These are phyloP conservation scores for Hylodesmum podocarpum DNA, from an alignment of 306 rosid species.

Conservation along the genomic window DNA sequence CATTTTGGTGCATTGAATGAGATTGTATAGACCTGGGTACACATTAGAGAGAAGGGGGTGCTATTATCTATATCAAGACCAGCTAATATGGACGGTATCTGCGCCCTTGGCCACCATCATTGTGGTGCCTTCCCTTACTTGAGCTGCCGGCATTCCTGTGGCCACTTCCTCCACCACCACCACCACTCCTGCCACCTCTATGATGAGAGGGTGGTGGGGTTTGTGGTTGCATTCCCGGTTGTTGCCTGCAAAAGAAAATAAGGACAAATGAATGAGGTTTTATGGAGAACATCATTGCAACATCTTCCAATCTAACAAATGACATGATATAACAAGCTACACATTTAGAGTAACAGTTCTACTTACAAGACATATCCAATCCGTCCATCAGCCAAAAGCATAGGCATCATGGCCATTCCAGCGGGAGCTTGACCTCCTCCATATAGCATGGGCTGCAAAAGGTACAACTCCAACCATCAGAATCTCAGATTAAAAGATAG, in stretches of 20 bases:
- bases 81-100: constrained; percentile 83
- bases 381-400: constrained; percentile 93
- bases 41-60: constrained; percentile 5
- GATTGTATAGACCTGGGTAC: neutral
- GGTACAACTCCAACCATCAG: constrained; percentile 27
- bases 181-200: constrained; percentile 59
- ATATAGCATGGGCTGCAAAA: constrained; percentile 78
- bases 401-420: constrained; percentile 98
- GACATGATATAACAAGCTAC: neutral
- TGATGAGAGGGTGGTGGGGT: constrained; percentile 56
- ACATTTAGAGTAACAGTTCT: constrained; percentile 2
- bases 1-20: constrained; percentile 9
- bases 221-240: constrained; percentile 64
- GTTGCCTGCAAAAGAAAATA: constrained; percentile 72
- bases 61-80: neutral
- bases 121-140: constrained; percentile 64
- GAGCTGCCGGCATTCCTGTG: constrained; percentile 54
- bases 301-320: constrained; percentile 7
- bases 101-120: constrained; percentile 68
- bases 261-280: too few relatives aligned
- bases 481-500: constrained; percentile 21
- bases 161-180: constrained; percentile 45
- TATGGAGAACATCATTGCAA: neutral
- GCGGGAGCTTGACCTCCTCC: constrained; percentile 78
- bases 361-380: constrained; percentile 96